These are phyloP conservation scores for Radiomyces spectabilis DNA, from an alignment of 192 early-diverging fungal genomes.

Conservation along the genomic window DNA sequence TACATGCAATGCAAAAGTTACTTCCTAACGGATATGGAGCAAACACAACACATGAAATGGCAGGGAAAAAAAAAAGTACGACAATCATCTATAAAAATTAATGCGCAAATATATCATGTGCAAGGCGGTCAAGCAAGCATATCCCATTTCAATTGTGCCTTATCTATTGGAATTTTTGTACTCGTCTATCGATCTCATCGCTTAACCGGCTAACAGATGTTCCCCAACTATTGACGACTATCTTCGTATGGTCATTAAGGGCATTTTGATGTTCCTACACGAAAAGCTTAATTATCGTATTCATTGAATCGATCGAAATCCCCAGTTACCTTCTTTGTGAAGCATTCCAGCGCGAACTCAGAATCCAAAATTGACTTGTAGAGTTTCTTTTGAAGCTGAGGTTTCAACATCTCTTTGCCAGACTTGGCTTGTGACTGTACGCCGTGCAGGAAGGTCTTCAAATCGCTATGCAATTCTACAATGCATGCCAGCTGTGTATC, in stretches of 20 bases:
- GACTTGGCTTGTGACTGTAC: conserved; percentile 5
- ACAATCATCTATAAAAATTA: not conserved
- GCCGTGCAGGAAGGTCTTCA: conserved; percentile 7
- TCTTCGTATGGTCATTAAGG: conserved; percentile 9
- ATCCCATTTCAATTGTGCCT: too few species aligned
- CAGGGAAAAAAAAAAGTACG: not conserved
- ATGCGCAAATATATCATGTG: not conserved
- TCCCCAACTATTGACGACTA: conserved; percentile 12
- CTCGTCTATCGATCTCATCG: conserved; percentile 19
- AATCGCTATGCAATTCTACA: not conserved
- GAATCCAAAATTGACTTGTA: conserved; percentile 4
- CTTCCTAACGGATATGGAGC: too few species aligned
- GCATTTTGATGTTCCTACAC: conserved; percentile 1
- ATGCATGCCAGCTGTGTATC: not conserved
- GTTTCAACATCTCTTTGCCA: conserved; percentile 12
- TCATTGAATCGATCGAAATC: not conserved
- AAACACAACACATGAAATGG: too few species aligned
- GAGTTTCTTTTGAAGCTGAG: conserved; percentile 16
- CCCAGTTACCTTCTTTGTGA: conserved; percentile 8
- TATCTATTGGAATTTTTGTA: conserved; percentile 20
- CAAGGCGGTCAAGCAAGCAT: too few species aligned
- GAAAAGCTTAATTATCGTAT: not conserved
- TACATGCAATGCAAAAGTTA: too few species aligned
- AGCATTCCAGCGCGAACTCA: not conserved
- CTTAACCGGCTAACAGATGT: conserved; percentile 1